Evolutionary conservation across 768 basidiomycete genomes (phyloP), one percentile per base, ranked within the genome.

Genomic region (Boletus rufocinnamomeus): DNA sequence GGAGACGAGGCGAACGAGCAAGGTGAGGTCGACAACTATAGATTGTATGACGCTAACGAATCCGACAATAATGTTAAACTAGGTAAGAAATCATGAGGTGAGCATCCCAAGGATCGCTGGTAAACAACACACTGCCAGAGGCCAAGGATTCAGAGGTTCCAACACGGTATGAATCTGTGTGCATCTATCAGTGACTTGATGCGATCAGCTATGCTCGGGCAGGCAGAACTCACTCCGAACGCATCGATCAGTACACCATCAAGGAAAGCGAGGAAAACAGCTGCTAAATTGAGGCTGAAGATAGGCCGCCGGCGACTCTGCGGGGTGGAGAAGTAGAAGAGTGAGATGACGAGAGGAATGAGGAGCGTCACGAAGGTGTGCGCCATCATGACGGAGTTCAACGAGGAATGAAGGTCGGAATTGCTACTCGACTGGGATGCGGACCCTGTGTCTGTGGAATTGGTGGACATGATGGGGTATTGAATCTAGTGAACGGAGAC

Each of bases 101-200:
- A 21, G 38, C 8, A 4, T 35, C 14, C 27, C 14, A 28, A 21
- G 8, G 27, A 28, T 3, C 27, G 8, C 38, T 30, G 13, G 25
- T 40, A 46, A 37, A 28, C 6, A 40, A 52, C 64, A 16, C 17
- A 66, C 28, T 2, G 13, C 13, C 19, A 41, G 10, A 34, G 58
- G 61, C 43, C 59, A 64, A 0, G 66, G 54, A 3, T 64, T 14
- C 11, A 56, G 53, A 34, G 72, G 72, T 1, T 65, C 46, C 14
- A 72, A 51, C n/a, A 74, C 55, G 3, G 47, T 27, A 23, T 69
- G 64, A 13, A 73, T 56, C 70, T 73, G 56, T 21, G 34, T 25
- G 30, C 2, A 8, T 28, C n/a, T 21, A 47, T 41, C 4, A 41
- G 40, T 35, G 3, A 37, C 19, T 38, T 17, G 2, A 38, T 38